A percentile compares a stretch with the other conserved stretches of the same genome.
These are phyloP conservation scores for Astraeus odoratus DNA, from an alignment of 768 basidiomycete genomes.

Conservation along the genomic window DNA sequence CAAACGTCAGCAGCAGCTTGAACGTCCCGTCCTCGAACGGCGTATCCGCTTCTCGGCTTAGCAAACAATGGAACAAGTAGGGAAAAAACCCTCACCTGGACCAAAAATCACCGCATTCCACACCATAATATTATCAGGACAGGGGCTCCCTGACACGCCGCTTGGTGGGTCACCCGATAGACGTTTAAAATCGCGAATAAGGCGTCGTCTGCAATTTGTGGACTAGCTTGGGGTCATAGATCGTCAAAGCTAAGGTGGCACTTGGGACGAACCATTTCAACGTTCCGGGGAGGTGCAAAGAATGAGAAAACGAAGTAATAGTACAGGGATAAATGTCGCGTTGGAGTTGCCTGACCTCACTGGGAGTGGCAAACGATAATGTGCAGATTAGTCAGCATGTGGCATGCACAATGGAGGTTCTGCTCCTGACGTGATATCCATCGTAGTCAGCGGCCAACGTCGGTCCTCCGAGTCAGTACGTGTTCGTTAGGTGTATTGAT, in stretches of 20 bases:
- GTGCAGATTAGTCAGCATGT: too few relatives aligned
- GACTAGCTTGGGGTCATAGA: conserved; percentile 44
- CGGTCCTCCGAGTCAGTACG: too few relatives aligned
- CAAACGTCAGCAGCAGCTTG: conserved; percentile 91
- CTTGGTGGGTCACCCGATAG: conserved; percentile 92
- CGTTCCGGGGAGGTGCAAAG: too few relatives aligned
- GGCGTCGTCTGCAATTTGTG: conserved; percentile 88
- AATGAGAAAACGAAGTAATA: too few relatives aligned
- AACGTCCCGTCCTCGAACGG: conserved; percentile 99
- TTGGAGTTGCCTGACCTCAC: too few relatives aligned
- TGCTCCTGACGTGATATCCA: too few relatives aligned
- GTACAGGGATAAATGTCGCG: too few relatives aligned
- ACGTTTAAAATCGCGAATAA: conserved; percentile 97
- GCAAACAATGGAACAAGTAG: neutral
- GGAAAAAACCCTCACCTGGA: conserved; percentile 58
- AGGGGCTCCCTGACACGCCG: conserved; percentile 95
- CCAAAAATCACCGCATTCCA: conserved; percentile 99
- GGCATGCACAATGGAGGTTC: too few relatives aligned
- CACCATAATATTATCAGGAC: conserved; percentile 97
- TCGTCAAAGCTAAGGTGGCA: neutral
- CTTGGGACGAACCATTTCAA: conserved; percentile 16
- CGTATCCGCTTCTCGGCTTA: conserved; percentile 67
- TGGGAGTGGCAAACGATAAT: too few relatives aligned
- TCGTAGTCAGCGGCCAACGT: too few relatives aligned
- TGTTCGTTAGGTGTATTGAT: too few relatives aligned